phyloP scores from a whole-genome alignment of 345 rosid genomes.

The Mercurialis annua region DNA sequence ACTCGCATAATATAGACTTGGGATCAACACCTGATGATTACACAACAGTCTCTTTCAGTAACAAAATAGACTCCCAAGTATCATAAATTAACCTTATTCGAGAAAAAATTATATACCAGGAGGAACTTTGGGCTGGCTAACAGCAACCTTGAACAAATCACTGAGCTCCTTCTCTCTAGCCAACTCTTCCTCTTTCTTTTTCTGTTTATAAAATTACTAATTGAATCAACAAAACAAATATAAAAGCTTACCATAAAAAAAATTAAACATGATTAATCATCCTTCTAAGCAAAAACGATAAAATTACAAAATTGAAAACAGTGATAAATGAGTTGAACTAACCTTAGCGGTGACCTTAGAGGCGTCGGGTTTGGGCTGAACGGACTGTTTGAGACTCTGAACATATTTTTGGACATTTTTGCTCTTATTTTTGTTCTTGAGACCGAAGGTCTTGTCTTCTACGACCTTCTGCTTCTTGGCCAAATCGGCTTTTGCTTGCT shows the following conservation, averaged over 20 bases:
- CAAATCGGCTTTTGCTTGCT: conserved; percentile 77
- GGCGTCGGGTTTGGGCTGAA: conserved; percentile 70
- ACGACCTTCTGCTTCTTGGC: conserved; percentile 92
- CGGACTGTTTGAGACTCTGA: conserved; percentile 74
- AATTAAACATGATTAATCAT: background rate
- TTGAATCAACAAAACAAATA: background rate
- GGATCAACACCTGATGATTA: conserved; percentile 92
- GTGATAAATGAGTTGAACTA: background rate
- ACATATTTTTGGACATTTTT: conserved; percentile 94
- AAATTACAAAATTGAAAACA: background rate
- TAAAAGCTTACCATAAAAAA: background rate
- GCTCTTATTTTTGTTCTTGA: conserved; percentile 93
- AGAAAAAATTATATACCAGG: conserved; percentile 36
- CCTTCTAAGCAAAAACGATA: background rate
- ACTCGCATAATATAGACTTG: conserved; percentile 85
- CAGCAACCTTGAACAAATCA: conserved; percentile 87
- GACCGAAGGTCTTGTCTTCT: conserved; percentile 92
- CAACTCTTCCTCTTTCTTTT: conserved; percentile 97
- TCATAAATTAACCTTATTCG: background rate
- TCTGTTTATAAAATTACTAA: conserved; percentile 41
- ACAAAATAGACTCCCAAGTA: background rate
- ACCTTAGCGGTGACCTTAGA: conserved; percentile 79
- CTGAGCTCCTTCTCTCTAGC: conserved; percentile 90
- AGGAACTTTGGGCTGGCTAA: conserved; percentile 95
- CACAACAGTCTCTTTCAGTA: background rate